Conservation (phyloP, 805 yeast species). For the Kluyveromyces lactis region DNA sequence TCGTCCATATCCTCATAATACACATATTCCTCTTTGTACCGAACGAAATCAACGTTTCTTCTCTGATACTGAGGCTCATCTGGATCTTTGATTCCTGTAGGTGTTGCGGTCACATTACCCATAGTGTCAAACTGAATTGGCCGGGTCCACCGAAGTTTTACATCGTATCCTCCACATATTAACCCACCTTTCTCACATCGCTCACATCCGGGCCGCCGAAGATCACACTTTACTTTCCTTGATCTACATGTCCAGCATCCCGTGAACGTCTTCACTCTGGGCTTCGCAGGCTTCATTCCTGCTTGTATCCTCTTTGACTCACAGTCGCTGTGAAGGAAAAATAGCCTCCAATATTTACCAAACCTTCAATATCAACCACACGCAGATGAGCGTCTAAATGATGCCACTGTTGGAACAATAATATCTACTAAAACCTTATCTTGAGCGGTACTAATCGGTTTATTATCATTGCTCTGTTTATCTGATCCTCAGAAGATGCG, state of each 20-base stretch:
- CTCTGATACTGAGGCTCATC: slow-evolving; percentile 55
- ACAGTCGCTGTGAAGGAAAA: too few relatives aligned
- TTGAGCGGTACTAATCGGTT: too few relatives aligned
- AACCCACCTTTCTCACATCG: slow-evolving; percentile 62
- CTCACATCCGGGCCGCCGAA: slow-evolving; percentile 59
- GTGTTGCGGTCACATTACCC: slow-evolving; percentile 26
- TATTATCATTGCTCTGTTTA: not conserved
- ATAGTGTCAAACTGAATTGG: slow-evolving; percentile 44
- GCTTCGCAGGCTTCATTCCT: slow-evolving; percentile 1
- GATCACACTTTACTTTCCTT: slow-evolving; percentile 75
- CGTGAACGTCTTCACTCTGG: slow-evolving; percentile 62
- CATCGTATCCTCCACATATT: slow-evolving; percentile 74
- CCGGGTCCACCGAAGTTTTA: slow-evolving; percentile 66
- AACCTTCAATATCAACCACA: too few relatives aligned
- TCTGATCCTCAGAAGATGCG: too few relatives aligned
- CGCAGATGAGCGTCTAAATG: too few relatives aligned
- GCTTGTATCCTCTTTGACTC: too few relatives aligned
- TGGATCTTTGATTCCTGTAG: slow-evolving; percentile 7
- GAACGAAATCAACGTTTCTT: slow-evolving; percentile 65
- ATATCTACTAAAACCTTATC: too few relatives aligned
- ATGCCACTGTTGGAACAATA: too few relatives aligned
- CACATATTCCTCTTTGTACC: slow-evolving; percentile 56
- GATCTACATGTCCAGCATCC: slow-evolving; percentile 87
- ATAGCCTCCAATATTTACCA: too few relatives aligned
- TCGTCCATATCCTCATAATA: slow-evolving; percentile 80